Evolutionary conservation across 176 grass and related monocot species (phyloP).

Genomic region (Rhipidocladum racemiflorum): DNA sequence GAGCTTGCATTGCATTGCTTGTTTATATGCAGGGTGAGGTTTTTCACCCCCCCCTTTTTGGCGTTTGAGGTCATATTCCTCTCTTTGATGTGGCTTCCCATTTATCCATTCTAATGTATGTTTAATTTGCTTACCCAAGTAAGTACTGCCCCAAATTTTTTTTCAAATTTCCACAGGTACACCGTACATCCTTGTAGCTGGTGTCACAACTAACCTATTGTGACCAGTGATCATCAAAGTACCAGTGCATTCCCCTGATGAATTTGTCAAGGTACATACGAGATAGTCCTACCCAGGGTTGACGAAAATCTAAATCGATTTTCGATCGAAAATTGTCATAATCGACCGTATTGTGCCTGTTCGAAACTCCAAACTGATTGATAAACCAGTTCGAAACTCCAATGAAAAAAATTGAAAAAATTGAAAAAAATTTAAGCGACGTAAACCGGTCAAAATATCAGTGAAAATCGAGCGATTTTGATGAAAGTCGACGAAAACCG

Average conservation of each 20-base stretch:
- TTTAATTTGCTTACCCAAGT: neutral
- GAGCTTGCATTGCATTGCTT: neutral
- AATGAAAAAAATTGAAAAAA: too few relatives aligned
- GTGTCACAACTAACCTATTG: neutral
- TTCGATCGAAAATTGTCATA: too few relatives aligned
- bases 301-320: too few relatives aligned
- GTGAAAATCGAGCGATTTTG: too few relatives aligned
- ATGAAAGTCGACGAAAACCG: too few relatives aligned
- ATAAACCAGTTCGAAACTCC: too few relatives aligned
- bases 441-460: too few relatives aligned
- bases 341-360: too few relatives aligned
- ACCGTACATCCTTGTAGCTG: neutral
- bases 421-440: too few relatives aligned
- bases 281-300: neutral
- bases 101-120: neutral
- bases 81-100: neutral
- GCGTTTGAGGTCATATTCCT: neutral
- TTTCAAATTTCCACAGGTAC: too few relatives aligned
- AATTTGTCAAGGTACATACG: neutral
- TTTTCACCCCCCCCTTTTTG: neutral
- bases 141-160: too few relatives aligned
- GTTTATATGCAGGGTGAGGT: neutral
- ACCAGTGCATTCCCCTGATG: neutral
- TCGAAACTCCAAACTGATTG: too few relatives aligned
- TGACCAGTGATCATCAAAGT: neutral